A percentile compares a stretch with the other conserved stretches of the same genome.
phyloP scores from a whole-genome alignment of 148 eudicot species.

The Spergularia bocconei region DNA sequence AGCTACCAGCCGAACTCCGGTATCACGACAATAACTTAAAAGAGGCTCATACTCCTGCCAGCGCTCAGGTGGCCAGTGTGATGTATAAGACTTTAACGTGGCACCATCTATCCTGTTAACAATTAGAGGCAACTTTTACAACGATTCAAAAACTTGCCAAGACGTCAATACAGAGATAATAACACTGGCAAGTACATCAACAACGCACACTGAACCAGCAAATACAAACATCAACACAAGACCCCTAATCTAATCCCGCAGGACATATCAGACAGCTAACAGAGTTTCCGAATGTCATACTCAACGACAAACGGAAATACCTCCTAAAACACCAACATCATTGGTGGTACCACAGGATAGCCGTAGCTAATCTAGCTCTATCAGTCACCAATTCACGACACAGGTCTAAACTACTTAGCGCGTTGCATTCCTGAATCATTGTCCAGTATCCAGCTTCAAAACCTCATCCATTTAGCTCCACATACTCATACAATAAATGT shows the following conservation, averaged over 20 bases:
- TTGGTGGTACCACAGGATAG: too few species aligned
- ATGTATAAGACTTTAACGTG: constrained; percentile 52
- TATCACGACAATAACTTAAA: constrained; percentile 74
- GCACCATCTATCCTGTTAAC: constrained; percentile 77
- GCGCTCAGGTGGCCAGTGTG: constrained; percentile 83
- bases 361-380: too few species aligned
- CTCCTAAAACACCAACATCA: neutral
- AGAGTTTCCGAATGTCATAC: neutral
- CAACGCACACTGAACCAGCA: neutral
- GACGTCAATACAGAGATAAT: neutral
- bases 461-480: too few species aligned
- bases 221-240: neutral
- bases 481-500: too few species aligned
- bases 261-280: neutral
- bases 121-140: constrained; percentile 28
- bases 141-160: constrained; percentile 15
- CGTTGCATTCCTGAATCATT: too few species aligned
- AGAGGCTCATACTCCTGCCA: constrained; percentile 96
- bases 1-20: constrained; percentile 70
- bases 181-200: neutral
- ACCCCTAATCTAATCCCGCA: neutral
- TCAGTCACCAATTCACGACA: too few species aligned
- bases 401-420: too few species aligned
- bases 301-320: neutral
- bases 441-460: too few species aligned